Base-by-base conservation (phyloP, 2,329 filamentous ascomycete species). In the Aspergillus alliaceus region DNA sequence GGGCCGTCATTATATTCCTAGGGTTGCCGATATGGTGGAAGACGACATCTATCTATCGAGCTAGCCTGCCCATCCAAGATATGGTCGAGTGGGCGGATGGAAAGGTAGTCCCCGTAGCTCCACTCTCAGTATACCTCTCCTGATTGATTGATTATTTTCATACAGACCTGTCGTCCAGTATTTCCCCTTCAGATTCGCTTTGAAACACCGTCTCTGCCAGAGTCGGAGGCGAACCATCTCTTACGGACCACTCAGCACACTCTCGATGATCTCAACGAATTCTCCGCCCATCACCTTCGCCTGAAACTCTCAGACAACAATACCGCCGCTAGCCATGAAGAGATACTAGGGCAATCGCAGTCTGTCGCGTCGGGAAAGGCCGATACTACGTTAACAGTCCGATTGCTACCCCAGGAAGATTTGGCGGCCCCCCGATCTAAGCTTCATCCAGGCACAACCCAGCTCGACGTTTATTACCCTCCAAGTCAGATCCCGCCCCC, bases 11-110 rank as follows among this genome's bases (percentile, higher is more conserved):
- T 6, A 72, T 96, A 6, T 83, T 89, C 29, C 77, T 99, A 6
- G 95, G 95, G 2, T 74, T 99, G 63, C 95, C 95, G 56, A 88
- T 96, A 84, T 99, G 95, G 95, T 96, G 91, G 87, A 87, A 87
- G 73, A 98, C 95, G 0, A 99, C 95, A 4, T 89, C 90, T 0
- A 96, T 98, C 54, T 93, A 96, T 74, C 86, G 95, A 54, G 93
- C 93, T 12, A 83, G 87, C 44, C 79, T 99, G 65, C 95, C 95
- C 5, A 75, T 97, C 64, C 84, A 89, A 69, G 84, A 87, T 54
- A 99, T 99, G 95, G 84, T 90, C 64, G 84, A 89, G 60, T 98
- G 95, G 93, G 90, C 91, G 9, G 90, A 96, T 69, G 92, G 92
- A 63, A 91, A 90, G 83, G 93, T 96, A 74, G 20, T 42, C 4